These are phyloP conservation scores for Macrolepiota fuliginosa DNA, from an alignment of 768 basidiomycete genomes.

Conservation along the genomic window DNA sequence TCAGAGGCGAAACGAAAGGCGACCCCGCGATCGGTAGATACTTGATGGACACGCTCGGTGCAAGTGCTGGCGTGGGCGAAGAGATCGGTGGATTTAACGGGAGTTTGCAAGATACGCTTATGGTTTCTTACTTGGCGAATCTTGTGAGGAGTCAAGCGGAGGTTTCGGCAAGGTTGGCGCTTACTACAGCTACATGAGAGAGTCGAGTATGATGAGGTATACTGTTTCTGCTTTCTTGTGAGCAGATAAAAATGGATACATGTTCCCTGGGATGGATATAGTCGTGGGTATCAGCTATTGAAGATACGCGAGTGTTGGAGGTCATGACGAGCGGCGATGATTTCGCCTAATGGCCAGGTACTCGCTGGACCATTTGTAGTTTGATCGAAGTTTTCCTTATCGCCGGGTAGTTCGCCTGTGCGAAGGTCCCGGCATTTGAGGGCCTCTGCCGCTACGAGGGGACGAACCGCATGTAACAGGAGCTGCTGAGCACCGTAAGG, in stretches of 20 bases:
- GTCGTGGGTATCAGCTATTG: conserved; percentile 58
- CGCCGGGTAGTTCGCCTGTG: conserved; percentile 35
- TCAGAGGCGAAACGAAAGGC: conserved; percentile 73
- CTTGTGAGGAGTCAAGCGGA: conserved; percentile 93
- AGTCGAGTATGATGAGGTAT: background rate
- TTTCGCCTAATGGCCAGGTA: conserved; percentile 96
- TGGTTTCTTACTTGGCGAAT: conserved; percentile 93
- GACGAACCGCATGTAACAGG: conserved; percentile 68
- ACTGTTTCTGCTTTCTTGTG: background rate
- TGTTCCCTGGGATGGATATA: conserved; percentile 16
- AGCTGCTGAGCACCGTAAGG: conserved; percentile 92
- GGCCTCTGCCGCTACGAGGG: conserved; percentile 58
- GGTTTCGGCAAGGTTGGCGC: conserved; percentile 81
- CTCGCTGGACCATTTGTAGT: conserved; percentile 65
- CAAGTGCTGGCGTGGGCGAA: conserved; percentile 72
- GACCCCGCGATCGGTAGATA: conserved; percentile 88
- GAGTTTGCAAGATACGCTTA: conserved; percentile 84
- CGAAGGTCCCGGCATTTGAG: conserved; percentile 42
- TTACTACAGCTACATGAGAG: conserved; percentile 51
- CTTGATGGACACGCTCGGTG: conserved; percentile 81
- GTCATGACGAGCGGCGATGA: conserved; percentile 87
- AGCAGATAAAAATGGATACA: conserved; percentile 14
- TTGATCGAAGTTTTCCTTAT: conserved; percentile 32
- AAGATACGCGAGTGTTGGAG: conserved; percentile 95
- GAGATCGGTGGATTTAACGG: conserved; percentile 60